These are phyloP conservation scores for Xylariaceae sp. DNA, from an alignment of 2,329 filamentous ascomycete species.

Conservation along the genomic window DNA sequence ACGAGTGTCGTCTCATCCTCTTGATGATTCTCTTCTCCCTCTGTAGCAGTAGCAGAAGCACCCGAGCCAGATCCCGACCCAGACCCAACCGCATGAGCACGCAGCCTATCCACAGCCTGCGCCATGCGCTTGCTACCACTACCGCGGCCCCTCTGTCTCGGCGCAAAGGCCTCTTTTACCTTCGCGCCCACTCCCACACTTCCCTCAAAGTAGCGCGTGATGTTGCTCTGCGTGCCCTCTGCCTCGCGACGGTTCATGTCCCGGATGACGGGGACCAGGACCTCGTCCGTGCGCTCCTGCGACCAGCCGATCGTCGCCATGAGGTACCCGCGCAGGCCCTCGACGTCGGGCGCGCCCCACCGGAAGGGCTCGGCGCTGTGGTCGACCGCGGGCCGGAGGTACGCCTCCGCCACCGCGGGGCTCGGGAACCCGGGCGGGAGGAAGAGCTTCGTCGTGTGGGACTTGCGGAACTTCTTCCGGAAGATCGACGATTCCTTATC, in stretches of 20 bases:
- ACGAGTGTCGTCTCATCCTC: too few species aligned
- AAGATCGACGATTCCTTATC: conserved; percentile 59
- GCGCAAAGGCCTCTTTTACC: conserved; percentile 59
- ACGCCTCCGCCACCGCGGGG: conserved; percentile 72
- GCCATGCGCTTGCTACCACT: conserved; percentile 76
- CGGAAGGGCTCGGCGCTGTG: conserved; percentile 71
- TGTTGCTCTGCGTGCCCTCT: conserved; percentile 93
- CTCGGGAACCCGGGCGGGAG: conserved; percentile 76
- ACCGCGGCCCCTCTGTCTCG: conserved; percentile 57
- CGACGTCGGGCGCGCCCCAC: conserved; percentile 93
- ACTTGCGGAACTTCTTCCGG: conserved; percentile 77
- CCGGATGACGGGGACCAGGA: conserved; percentile 87
- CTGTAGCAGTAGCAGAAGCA: too few species aligned
- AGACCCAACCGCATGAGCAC: conserved; percentile 54
- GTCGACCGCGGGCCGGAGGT: conserved; percentile 83
- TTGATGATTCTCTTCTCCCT: too few species aligned
- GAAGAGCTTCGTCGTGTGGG: conserved; percentile 79
- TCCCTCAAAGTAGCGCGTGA: conserved; percentile 86
- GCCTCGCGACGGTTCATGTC: conserved; percentile 87
- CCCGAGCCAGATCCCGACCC: too few species aligned
- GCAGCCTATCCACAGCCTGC: conserved; percentile 64
- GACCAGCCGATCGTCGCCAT: conserved; percentile 93
- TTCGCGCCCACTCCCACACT: conserved; percentile 53
- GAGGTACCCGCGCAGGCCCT: conserved; percentile 75
- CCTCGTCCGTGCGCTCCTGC: conserved; percentile 87